These are phyloP conservation scores for Plicaturopsis crispa DNA, from an alignment of 768 basidiomycete species.

Conservation along the genomic window DNA sequence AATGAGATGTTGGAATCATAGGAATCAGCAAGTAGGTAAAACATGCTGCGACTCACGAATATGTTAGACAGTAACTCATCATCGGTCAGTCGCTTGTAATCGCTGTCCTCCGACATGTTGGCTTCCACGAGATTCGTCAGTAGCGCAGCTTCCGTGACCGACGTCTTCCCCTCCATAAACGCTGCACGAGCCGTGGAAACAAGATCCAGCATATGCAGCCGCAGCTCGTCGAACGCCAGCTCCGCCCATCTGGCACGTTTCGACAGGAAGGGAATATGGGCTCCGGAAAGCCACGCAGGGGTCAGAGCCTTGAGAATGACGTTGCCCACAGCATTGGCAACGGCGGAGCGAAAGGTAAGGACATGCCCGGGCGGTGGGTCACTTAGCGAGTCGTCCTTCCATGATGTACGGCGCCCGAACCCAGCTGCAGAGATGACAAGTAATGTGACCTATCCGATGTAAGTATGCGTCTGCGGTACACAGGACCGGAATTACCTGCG, in stretches of 20 bases:
- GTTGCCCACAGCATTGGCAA: constrained; percentile 20
- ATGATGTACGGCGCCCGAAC: constrained; percentile 30
- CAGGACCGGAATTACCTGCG: constrained; percentile 12
- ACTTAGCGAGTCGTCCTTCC: constrained; percentile 20
- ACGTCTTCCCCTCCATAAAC: constrained; percentile 18
- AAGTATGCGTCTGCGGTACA: not conserved
- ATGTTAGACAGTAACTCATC: constrained; percentile 40
- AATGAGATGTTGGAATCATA: constrained; percentile 13
- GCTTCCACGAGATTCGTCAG: constrained; percentile 39
- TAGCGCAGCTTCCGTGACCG: constrained; percentile 25
- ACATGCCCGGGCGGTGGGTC: constrained; percentile 22
- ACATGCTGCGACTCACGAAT: constrained; percentile 43
- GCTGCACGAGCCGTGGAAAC: constrained; percentile 29
- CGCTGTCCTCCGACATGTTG: constrained; percentile 30
- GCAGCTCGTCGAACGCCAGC: constrained; percentile 28
- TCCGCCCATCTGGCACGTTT: constrained; percentile 19
- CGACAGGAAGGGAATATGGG: constrained; percentile 28
- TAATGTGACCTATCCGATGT: constrained; percentile 21
- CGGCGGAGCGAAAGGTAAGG: constrained; percentile 26
- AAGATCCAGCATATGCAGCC: constrained; percentile 32
- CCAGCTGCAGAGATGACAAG: constrained; percentile 32
- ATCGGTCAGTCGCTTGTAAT: constrained; percentile 27
- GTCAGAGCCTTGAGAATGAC: constrained; percentile 21
- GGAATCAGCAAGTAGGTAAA: constrained; percentile 40
- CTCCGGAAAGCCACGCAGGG: constrained; percentile 23